phyloP scores from a whole-genome alignment of 352 stramenopile genomes.

The Globisporangium paddicum region DNA sequence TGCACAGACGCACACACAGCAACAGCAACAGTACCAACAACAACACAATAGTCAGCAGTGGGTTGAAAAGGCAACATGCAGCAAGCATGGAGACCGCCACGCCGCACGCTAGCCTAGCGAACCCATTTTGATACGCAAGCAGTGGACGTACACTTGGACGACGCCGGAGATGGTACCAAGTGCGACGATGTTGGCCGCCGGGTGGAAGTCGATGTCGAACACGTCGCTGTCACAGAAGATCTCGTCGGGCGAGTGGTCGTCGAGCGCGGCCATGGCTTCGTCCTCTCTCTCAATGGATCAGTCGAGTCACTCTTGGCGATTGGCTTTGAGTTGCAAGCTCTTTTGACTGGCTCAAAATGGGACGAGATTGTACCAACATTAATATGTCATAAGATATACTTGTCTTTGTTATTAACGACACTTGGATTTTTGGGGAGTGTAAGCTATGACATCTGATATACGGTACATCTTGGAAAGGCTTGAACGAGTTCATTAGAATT shows the following conservation, averaged over 20 bases:
- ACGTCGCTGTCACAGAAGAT: constrained; percentile 73
- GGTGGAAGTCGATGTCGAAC: constrained; percentile 87
- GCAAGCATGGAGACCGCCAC: neutral
- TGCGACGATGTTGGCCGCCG: constrained; percentile 59
- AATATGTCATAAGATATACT: too few relatives aligned
- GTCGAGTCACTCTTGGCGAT: neutral
- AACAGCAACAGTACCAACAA: neutral
- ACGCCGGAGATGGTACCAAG: constrained; percentile 68
- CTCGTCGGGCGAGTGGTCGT: constrained; percentile 77
- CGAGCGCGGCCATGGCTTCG: constrained; percentile 48
- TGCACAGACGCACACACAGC: constrained; percentile 12
- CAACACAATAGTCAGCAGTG: neutral
- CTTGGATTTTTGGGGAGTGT: too few relatives aligned
- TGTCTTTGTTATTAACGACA: too few relatives aligned
- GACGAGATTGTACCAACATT: neutral
- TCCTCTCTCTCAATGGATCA: neutral
- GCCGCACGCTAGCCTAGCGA: neutral
- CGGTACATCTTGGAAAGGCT: too few relatives aligned
- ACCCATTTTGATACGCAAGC: neutral
- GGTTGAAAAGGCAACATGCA: neutral
- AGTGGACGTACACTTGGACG: constrained; percentile 67
- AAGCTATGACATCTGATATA: too few relatives aligned
- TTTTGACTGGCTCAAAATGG: constrained; percentile 31
- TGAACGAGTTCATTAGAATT: too few relatives aligned
- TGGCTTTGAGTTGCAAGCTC: constrained; percentile 4